Percentiles rank a stretch among this genome's conserved stretches.
These are phyloP conservation scores for Cyclocybe aegerita DNA, from an alignment of 768 basidiomycete species.

Conservation along the genomic window DNA sequence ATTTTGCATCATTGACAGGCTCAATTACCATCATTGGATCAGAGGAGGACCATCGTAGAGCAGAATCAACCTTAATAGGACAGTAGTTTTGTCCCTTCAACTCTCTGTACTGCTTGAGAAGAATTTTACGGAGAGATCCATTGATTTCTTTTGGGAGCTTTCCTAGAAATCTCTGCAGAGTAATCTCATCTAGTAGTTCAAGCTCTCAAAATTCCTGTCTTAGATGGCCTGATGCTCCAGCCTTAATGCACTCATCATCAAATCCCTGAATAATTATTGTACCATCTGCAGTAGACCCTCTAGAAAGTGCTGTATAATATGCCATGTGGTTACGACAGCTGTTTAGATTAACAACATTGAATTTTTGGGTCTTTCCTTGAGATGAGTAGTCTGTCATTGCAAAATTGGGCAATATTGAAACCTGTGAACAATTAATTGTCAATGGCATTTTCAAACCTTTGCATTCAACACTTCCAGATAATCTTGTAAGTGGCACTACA, in stretches of 20 bases:
- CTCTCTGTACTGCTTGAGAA: slow-evolving; percentile 13
- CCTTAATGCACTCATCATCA: slow-evolving; percentile 16
- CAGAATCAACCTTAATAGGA: too few species aligned
- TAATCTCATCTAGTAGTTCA: slow-evolving; percentile 29
- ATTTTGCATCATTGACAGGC: too few species aligned
- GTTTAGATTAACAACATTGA: slow-evolving; percentile 26
- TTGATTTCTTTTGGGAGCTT: slow-evolving; percentile 8
- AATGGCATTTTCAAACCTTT: slow-evolving; percentile 12
- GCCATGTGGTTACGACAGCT: slow-evolving; percentile 14
- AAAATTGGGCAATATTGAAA: slow-evolving; percentile 29
- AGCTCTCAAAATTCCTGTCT: slow-evolving; percentile 27
- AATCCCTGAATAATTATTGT: slow-evolving; percentile 28
- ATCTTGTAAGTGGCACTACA: slow-evolving; percentile 27
- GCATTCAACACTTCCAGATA: slow-evolving; percentile 8
- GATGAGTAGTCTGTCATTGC: too few species aligned
- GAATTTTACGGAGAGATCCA: slow-evolving; percentile 12
- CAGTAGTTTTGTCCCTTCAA: background rate
- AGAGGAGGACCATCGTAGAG: too few species aligned
- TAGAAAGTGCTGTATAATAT: slow-evolving; percentile 26
- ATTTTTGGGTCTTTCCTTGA: slow-evolving; percentile 22
- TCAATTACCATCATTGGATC: too few species aligned
- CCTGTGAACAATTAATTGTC: slow-evolving; percentile 18
- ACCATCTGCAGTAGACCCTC: slow-evolving; percentile 22
- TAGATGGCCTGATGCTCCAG: slow-evolving; percentile 12
- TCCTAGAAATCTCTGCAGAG: slow-evolving; percentile 11